Conservation (phyloP, 2,329 filamentous ascomycete species). For the Fusarium avenaceum region DNA sequence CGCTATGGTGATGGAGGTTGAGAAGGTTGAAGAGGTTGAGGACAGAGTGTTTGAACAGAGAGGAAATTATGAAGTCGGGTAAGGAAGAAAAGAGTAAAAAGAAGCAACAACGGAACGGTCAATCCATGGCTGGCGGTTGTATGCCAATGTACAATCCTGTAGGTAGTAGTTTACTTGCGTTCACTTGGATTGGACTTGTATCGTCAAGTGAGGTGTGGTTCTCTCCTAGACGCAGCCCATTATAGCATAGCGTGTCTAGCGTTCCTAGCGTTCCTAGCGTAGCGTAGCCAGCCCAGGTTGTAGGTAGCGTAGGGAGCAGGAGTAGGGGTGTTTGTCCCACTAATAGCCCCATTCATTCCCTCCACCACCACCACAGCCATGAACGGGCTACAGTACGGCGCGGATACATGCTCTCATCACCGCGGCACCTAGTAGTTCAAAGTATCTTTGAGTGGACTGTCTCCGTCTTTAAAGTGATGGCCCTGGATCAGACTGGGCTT, state of each 20-base stretch:
- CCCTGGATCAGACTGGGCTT: constrained; percentile 34
- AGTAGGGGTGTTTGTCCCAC: constrained; percentile 38
- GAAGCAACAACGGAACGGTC: constrained; percentile 41
- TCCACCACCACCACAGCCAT: neutral
- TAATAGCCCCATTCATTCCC: constrained; percentile 28
- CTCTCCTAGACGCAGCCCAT: constrained; percentile 31
- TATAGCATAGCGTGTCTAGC: constrained; percentile 27
- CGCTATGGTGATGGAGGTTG: constrained; percentile 5
- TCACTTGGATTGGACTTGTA: constrained; percentile 39
- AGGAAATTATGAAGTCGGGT: constrained; percentile 19
- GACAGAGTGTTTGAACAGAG: constrained; percentile 27
- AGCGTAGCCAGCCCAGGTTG: constrained; percentile 6
- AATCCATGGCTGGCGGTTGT: constrained; percentile 51
- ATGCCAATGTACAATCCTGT: constrained; percentile 42
- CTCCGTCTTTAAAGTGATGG: constrained; percentile 22
- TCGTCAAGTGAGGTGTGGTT: constrained; percentile 44
- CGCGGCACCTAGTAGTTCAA: neutral
- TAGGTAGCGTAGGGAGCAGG: constrained; percentile 26
- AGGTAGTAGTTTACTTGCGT: constrained; percentile 32
- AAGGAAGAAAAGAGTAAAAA: constrained; percentile 34
- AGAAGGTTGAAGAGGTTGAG: constrained; percentile 15
- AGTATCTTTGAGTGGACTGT: constrained; percentile 34
- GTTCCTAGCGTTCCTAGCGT: constrained; percentile 24
- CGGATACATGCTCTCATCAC: constrained; percentile 13
- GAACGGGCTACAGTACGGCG: neutral